Percentiles rank a stretch among this genome's conserved stretches.
phyloP scores from a whole-genome alignment of 2,329 filamentous ascomycete genomes.

The Colletotrichum lupini region DNA sequence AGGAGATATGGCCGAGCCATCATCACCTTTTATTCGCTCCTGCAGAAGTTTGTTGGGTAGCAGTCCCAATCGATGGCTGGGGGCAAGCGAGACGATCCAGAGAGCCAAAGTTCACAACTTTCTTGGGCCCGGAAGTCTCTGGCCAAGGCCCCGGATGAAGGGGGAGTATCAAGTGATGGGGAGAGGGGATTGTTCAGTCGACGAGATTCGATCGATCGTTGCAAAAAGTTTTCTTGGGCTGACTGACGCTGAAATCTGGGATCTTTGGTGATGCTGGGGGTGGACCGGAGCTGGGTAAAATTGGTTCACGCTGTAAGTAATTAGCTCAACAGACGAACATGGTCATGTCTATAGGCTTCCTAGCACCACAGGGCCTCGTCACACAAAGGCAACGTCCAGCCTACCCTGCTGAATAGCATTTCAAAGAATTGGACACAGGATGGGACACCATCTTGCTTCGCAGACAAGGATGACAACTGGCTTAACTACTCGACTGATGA shows the following conservation, averaged over 20 bases:
- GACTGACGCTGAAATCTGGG: too few species aligned
- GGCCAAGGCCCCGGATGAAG: neutral
- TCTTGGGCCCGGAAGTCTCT: neutral
- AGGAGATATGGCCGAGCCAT: neutral
- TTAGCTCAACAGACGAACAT: neutral
- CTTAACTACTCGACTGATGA: neutral
- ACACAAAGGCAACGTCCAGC: neutral
- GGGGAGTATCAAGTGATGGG: neutral
- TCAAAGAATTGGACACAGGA: neutral
- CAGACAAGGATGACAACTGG: neutral
- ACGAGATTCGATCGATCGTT: neutral
- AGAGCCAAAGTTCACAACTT: neutral
- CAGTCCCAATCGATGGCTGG: neutral
- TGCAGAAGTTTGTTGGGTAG: neutral
- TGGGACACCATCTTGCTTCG: neutral
- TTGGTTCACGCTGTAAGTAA: neutral
- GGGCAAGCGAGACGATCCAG: neutral
- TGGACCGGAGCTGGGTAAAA: neutral
- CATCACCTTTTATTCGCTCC: neutral
- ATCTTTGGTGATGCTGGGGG: neutral
- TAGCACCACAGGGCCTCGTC: neutral
- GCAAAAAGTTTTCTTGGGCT: neutral
- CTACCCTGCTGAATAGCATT: neutral
- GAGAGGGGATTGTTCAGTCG: neutral
- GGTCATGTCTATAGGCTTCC: neutral